Evolutionary conservation across 2,329 filamentous ascomycete genomes (phyloP).

Genomic region (Aureobasidium vineae): DNA sequence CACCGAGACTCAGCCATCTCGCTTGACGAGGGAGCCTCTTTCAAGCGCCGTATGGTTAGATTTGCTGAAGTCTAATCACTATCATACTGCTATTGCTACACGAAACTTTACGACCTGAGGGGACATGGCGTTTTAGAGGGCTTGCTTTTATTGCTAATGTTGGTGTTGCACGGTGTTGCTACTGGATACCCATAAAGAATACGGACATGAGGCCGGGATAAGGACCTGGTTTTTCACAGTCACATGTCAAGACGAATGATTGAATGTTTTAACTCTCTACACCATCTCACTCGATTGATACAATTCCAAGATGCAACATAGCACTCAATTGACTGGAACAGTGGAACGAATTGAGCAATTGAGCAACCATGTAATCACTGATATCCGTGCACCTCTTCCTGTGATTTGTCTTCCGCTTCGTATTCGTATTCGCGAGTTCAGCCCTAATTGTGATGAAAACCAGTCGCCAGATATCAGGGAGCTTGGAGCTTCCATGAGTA

Average conservation of each 20-base stretch:
- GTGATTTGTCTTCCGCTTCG: neutral
- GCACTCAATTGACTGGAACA: too few species aligned
- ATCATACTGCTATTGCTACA: neutral
- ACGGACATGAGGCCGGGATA: slow-evolving; percentile 2
- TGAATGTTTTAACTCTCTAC: slow-evolving; percentile 1
- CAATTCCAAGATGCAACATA: too few species aligned
- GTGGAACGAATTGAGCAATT: too few species aligned
- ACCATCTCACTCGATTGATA: too few species aligned
- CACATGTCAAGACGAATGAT: neutral
- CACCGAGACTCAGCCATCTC: slow-evolving; percentile 21
- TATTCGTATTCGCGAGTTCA: neutral
- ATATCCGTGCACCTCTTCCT: neutral
- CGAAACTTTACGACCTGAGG: slow-evolving; percentile 3
- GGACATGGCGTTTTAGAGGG: neutral
- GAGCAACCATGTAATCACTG: neutral
- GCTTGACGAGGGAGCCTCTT: slow-evolving; percentile 20
- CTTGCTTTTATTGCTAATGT: neutral
- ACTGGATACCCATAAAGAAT: slow-evolving; percentile 22
- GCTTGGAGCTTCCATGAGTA: neutral
- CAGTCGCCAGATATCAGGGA: neutral
- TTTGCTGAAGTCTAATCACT: slow-evolving; percentile 26
- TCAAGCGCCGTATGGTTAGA: slow-evolving; percentile 28
- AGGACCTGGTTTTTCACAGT: neutral
- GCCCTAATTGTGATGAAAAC: neutral
- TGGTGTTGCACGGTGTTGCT: slow-evolving; percentile 10